Conservation (phyloP, 148 eudicot species). For the Beta vulgaris region DNA sequence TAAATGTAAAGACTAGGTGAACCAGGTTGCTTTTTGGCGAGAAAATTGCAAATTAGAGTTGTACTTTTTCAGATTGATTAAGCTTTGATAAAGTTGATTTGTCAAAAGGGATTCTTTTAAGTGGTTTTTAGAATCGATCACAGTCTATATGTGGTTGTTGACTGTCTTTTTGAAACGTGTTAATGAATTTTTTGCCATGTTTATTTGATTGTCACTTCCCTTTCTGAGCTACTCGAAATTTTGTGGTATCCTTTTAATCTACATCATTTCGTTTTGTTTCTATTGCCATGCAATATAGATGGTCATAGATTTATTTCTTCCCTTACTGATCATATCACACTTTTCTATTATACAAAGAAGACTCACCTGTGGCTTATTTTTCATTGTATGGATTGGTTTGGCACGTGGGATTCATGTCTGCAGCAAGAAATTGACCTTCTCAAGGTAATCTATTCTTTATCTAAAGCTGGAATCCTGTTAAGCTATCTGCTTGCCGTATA, state of each 20-base stretch:
- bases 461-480: not conserved
- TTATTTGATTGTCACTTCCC: too few species aligned
- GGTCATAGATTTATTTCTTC: not conserved
- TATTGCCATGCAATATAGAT: not conserved
- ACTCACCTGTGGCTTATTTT: slow-evolving; percentile 28
- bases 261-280: not conserved
- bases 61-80: not conserved
- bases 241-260: not conserved
- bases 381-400: slow-evolving; percentile 21
- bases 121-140: too few species aligned
- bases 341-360: not conserved
- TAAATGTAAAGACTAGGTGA: not conserved
- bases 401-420: slow-evolving; percentile 28
- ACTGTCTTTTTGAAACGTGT: not conserved
- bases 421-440: slow-evolving; percentile 99
- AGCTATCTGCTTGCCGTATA: not conserved
- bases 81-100: too few species aligned
- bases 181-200: not conserved
- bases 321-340: not conserved
- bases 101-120: too few species aligned
- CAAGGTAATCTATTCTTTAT: slow-evolving; percentile 51
- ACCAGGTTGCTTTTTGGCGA: not conserved
- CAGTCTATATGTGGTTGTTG: too few species aligned
- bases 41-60: not conserved
- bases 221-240: too few species aligned